Evolutionary conservation across 1,284 basidiomycete genomes (phyloP), one percentile per base, ranked within the genome.

Genomic region (Ustilago loliicola): DNA sequence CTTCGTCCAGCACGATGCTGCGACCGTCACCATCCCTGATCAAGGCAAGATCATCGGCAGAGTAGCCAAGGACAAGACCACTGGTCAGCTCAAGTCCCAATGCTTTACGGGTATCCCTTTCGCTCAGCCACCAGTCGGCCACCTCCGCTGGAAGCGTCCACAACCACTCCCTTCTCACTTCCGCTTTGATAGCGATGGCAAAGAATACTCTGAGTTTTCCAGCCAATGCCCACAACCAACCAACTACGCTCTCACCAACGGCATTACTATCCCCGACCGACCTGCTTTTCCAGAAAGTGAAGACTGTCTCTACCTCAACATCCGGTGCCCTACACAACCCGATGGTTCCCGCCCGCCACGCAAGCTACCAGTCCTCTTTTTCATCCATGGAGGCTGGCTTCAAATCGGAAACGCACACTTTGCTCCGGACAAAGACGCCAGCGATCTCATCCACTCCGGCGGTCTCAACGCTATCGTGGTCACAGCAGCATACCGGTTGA

Each of bases 281-380:
- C 30, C 53, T 17, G 21, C 34, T 9, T 45, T 52, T 15, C 32
- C 36, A 9, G 58, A 72, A 29, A 69, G 53, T 52, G 78, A 80
- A 34, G 78, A 80, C 51, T 80, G 78, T 21, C 71, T 80, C 34
- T 74, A 77, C 48, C 78, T 80, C 47, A 80, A 78, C 50, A 59
- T 78, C 23, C 78, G 78, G 78, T 56, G 57, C 27, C 78, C 78
- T 3, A 54, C 58, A 2, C 53, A 53, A 7, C 7, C 57, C 0
- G 54, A 56, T 32, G 69, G 65, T 10, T 56, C 52, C 0, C 23
- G 60, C 23, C 8, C 7, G 15, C 9, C 8, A 13, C 27, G 40
- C 7, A 71, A 72, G 55, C 56, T 72, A 6, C 72, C 78, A 0
- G 75, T 80, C 21, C 54, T 74, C 15, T 80, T 78, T 60, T 74